A percentile compares a stretch with the other conserved stretches of the same genome.
Conservation (phyloP, 306 rosid species). For the Canavalia ensiformis region DNA sequence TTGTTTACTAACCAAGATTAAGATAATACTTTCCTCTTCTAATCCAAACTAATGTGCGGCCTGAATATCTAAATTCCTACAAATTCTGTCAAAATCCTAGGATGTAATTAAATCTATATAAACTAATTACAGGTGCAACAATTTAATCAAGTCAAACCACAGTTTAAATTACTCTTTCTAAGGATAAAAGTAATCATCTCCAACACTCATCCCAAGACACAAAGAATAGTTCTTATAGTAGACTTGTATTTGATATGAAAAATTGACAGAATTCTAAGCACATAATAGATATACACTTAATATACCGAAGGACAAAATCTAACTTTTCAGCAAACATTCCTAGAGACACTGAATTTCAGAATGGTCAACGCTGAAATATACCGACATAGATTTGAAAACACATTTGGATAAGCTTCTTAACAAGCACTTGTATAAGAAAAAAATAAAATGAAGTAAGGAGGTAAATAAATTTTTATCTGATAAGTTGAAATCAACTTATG, state of each 20-base stretch:
- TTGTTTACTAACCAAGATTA: background rate
- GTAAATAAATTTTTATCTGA: too few relatives aligned
- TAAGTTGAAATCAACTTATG: too few relatives aligned
- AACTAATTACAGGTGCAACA: constrained; percentile 4
- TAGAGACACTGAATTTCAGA: background rate
- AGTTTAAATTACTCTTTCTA: background rate
- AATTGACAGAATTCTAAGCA: constrained; percentile 7
- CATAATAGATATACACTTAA: background rate
- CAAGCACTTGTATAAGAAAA: too few relatives aligned
- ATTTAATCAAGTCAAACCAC: background rate
- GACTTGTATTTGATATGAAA: background rate
- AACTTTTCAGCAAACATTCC: constrained; percentile 13
- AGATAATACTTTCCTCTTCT: background rate
- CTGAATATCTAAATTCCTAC: background rate
- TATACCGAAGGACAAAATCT: background rate
- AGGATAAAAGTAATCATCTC: constrained; percentile 12
- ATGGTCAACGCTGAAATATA: background rate
- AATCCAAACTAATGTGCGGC: constrained; percentile 10
- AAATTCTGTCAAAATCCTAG: background rate
- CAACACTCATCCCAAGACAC: constrained; percentile 9
- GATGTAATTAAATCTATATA: background rate
- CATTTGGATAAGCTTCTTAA: too few relatives aligned
- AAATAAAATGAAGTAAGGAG: too few relatives aligned
- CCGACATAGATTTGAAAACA: constrained; percentile 21
- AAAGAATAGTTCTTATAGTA: background rate